These are phyloP conservation scores for Polytrichum commune DNA, from an alignment of 225 moss, liverwort and hornwort genomes.

Conservation along the genomic window DNA sequence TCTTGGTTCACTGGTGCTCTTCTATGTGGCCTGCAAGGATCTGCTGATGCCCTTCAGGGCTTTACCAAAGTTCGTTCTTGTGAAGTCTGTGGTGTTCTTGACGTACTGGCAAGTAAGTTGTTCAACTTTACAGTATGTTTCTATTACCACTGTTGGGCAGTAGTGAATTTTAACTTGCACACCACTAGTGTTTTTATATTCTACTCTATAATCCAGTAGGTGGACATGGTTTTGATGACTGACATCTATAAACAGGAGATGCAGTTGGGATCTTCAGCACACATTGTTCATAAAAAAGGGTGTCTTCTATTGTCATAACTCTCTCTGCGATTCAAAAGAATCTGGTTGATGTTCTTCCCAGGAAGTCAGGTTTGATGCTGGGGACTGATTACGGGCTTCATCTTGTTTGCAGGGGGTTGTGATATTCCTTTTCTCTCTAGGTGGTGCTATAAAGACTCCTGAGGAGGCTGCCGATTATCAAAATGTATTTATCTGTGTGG, in stretches of 20 bases:
- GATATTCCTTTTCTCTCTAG: conserved; percentile 72
- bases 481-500: conserved; percentile 85
- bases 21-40: conserved; percentile 98
- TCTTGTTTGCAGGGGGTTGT: conserved; percentile 72
- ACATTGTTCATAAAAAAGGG: too few relatives aligned
- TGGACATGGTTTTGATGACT: too few relatives aligned
- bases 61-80: conserved; percentile 90
- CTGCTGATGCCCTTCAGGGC: conserved; percentile 90
- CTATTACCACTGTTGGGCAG: too few relatives aligned
- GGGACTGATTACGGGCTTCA: too few relatives aligned
- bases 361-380: neutral
- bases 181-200: too few relatives aligned
- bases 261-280: too few relatives aligned
- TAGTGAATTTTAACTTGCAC: too few relatives aligned
- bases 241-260: too few relatives aligned
- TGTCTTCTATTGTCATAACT: too few relatives aligned
- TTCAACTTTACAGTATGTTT: neutral
- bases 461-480: conserved; percentile 85
- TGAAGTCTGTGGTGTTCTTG: conserved; percentile 97
- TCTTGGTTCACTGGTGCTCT: conserved; percentile 84
- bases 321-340: too few relatives aligned
- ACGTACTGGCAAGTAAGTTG: conserved; percentile 94
- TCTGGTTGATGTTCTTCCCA: too few relatives aligned
- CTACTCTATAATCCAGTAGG: too few relatives aligned
- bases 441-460: conserved; percentile 60